Evolutionary conservation across 441 rosid genomes (phyloP), one percentile per base, ranked within the genome.

Genomic region (Populus hybrid): DNA sequence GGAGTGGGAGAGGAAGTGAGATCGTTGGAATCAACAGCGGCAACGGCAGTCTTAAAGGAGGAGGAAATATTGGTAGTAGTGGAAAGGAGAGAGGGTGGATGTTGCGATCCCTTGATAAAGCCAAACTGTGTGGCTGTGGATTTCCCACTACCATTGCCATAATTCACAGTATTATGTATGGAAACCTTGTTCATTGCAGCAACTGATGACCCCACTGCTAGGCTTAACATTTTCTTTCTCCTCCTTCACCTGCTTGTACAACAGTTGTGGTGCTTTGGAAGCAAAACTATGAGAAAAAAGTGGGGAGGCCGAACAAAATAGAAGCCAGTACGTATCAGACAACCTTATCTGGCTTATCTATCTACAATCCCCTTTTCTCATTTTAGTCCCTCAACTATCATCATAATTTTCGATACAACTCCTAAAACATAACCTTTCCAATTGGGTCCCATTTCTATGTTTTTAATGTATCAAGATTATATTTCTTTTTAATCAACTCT

Each of bases 11-110:
- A 77, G 35, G 83, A 69, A 38, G 36, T 71, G 73, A 85, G 90
- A 36, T 88, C 82, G 75, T 73, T 83, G 65, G 89, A 86, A 72
- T 83, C 84, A 5, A 87, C 74, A 26, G 89, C 85, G 9, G 86
- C 82, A 21, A 88, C 89, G 16, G 90, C 80, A 6, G 87, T 85
- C 81, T 74, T 88, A 54, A 86, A 84, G 70, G 93, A 81, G 23
- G 87, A 67, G 57, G 76, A 26, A 50, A 80, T 59, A 68, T 67
- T 42, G 71, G 81, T 59, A 8, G 64, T n/a, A 14, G 71, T 61
- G 20, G 73, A 74, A 12, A 46, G 71, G 36, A 57, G 21, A 40
- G 18, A 32, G 5, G 73, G n/a, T 18, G 74, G 80, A 16, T 28
- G 23, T 24, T 50, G 74, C 11, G 72, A 73, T 73, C 69, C 79